Conservation (phyloP, 257 asterid genomes). For the Knoxia roxburghii region DNA sequence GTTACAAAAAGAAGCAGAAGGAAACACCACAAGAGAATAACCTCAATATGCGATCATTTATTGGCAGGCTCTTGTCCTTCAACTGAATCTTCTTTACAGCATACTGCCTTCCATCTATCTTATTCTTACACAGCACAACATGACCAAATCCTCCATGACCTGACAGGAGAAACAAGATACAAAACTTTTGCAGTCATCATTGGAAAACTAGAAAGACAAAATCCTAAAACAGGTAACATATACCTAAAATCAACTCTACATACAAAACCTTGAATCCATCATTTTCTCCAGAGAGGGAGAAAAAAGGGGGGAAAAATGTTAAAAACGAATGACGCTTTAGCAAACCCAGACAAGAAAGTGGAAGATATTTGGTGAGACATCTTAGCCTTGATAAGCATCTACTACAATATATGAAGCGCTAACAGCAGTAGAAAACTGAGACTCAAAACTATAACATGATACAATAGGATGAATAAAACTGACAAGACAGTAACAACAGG, state of each 20-base stretch:
- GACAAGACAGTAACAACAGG: background rate
- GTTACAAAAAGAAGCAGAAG: background rate
- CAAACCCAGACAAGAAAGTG: background rate
- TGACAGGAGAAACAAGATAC: conserved; percentile 25
- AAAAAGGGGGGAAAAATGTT: too few relatives aligned
- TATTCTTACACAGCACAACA: conserved; percentile 92
- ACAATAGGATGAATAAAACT: background rate
- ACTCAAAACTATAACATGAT: background rate
- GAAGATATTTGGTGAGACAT: background rate
- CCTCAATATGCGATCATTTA: conserved; percentile 91
- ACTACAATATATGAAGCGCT: background rate
- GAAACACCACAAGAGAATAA: conserved; percentile 25
- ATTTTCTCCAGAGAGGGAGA: background rate
- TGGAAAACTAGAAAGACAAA: background rate
- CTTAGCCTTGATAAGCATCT: background rate
- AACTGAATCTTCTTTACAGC: conserved; percentile 91
- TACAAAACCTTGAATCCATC: background rate
- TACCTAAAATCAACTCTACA: background rate
- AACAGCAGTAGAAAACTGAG: background rate
- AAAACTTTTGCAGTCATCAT: background rate
- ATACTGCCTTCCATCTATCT: conserved; percentile 94
- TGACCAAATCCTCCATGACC: conserved; percentile 99
- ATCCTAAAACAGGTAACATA: background rate
- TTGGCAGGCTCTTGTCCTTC: conserved; percentile 77
- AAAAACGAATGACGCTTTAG: background rate